Evolutionary conservation across 495 filamentous ascomycete species (phyloP), one percentile per base, ranked within the genome.

Genomic region (Neurospora africana): DNA sequence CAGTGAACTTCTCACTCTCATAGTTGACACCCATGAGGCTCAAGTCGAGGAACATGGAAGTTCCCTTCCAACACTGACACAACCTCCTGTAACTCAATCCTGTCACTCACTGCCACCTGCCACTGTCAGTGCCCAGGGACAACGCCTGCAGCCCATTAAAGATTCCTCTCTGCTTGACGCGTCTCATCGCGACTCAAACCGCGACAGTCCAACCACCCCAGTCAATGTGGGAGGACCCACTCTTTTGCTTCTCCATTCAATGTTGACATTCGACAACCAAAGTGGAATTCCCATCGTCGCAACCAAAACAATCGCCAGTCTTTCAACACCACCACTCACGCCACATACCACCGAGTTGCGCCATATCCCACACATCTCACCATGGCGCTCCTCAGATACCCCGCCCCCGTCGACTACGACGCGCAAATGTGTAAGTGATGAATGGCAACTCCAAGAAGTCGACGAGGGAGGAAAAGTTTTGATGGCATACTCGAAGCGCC

Each of bases 351-450:
- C 23, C 53, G 33, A 41, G 61, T 53, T 38, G 33, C 33, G 74
- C 40, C 40, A 5, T 30, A 53, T 36, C 36, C 15, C 36, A 19
- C 23, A 9, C n/a, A 30, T 19, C 6, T 69, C 74, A 77, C 77
- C 80, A 97, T 97, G 94, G 89, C 93, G 85, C 89, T 97, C 74
- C 87, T 92, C 70, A 89, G 90, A 73, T 91, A 90, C 79, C 86
- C 83, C 75, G 83, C 88, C 71, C 89, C 91, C 37, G 93, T 97
- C 73, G 89, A 97, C 78, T 99, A 98, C 82, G 86, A 87, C 77
- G 89, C 88, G 69, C 95, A 99, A 80, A 89, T 93, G 83, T 80
- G 92, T 93, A 79, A 71, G 87, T 82, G 23, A 6, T 33, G 36
- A 36, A 36, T 36, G 39, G 41, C 35, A 61, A 68, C 15, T 33